Base-by-base conservation (phyloP, 78 protist genomes). In the Planoprotostelium fungivorum region DNA sequence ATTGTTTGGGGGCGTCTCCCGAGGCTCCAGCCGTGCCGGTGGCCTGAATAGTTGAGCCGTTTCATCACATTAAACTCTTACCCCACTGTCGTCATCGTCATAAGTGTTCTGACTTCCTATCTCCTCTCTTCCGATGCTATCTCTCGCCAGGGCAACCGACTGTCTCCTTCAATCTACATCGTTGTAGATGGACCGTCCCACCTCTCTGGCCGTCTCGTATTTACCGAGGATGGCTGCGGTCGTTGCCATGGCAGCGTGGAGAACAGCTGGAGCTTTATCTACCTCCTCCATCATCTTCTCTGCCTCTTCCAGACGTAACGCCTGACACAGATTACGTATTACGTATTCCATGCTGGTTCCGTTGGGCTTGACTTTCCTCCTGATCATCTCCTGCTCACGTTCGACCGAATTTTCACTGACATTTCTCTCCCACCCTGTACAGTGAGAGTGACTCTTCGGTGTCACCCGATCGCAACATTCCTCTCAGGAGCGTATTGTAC, bases 401-500 rank as follows among this genome's bases (percentile, higher is more conserved):
- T 51, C 16, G 5, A n/a, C n/a, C 31, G 16, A 51, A 25, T 16
- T 51, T 16, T 51, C 31, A 25, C 16, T 51, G 73, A 16, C 5
- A 1, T 34, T n/a, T 36, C 9, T 36, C 0, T 85, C 37, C 38
- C 0, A 38, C 86, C n/a, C n/a, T 5, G 28, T 88, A 38, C 34
- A 94, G 34, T 34, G 37, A 25, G 34, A 87, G 28, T 0, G 95
- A 88, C 37, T 89, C 86, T 34, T 34, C 92, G 1, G 84, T 23
- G 37, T 90, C 92, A 29, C 96, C 96, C 35, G 83, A 35, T 29
- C 95, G 25, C n/a, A 94, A 38, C 86, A 93, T 89, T 31, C 94
- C 96, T 39, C 96, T 84, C 34, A 94, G 86, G 35, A 94, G 51
- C 9, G 96, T 88, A 28, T 94, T 94, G 63, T 83, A 90, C 0